phyloP scores from a whole-genome alignment of 192 early-diverging fungal genomes.

The Allomyces macrogynus region DNA sequence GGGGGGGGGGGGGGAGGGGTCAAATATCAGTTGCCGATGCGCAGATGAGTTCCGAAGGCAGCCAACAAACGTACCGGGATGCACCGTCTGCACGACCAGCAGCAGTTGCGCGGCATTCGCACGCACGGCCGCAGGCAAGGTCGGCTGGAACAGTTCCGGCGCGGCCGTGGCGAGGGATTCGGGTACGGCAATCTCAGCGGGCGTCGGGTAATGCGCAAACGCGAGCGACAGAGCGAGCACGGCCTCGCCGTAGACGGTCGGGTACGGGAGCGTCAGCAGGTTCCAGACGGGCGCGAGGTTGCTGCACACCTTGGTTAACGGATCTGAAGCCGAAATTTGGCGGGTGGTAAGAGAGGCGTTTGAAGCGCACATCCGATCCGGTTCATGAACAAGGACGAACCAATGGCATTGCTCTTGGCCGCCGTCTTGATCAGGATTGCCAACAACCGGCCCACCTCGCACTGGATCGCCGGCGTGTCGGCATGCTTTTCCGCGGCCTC shows the following conservation, averaged over 20 bases:
- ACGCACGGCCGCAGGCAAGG: background rate
- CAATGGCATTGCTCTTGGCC: background rate
- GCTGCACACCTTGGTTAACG: background rate
- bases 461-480: background rate
- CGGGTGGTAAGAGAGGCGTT: background rate
- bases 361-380: background rate
- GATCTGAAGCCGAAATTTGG: background rate
- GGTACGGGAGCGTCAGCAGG: background rate
- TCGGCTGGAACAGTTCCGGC: background rate
- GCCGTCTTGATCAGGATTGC: background rate
- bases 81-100: background rate
- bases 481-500: background rate
- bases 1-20: too few species aligned
- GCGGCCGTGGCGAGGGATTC: background rate
- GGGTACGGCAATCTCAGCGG: background rate
- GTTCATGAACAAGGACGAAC: background rate
- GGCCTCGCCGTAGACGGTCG: background rate
- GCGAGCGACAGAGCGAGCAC: background rate
- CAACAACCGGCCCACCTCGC: background rate
- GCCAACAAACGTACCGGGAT: background rate
- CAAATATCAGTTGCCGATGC: too few species aligned
- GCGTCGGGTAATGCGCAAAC: background rate
- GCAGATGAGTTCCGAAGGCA: too few species aligned
- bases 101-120: background rate
- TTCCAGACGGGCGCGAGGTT: background rate